phyloP scores from a whole-genome alignment of 2,329 filamentous ascomycete genomes.

The Tolypocladium ophioglossoides region DNA sequence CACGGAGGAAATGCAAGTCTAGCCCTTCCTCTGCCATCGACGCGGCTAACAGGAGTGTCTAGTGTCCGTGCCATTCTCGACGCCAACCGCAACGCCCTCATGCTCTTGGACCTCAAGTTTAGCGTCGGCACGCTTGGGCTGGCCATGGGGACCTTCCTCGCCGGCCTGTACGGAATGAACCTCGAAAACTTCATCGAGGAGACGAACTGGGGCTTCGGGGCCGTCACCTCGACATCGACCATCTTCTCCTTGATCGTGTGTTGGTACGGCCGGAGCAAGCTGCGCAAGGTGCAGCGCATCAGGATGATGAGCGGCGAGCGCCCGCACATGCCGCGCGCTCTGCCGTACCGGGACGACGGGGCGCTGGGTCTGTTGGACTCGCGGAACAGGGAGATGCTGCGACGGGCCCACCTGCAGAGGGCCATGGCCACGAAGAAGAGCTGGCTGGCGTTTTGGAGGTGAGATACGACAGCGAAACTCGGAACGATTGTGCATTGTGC shows the following conservation, averaged over 20 bases:
- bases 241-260: conserved; percentile 68
- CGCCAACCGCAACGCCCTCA: conserved; percentile 94
- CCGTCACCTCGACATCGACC: conserved; percentile 61
- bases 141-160: conserved; percentile 87
- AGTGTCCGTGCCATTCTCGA: conserved; percentile 95
- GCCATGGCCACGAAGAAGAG: conserved; percentile 22
- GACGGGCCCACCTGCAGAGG: conserved; percentile 41
- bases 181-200: conserved; percentile 98
- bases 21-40: too few species aligned
- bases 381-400: conserved; percentile 42
- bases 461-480: background rate
- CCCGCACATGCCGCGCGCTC: conserved; percentile 24
- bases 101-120: conserved; percentile 95
- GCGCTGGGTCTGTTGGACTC: conserved; percentile 41
- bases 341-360: conserved; percentile 36
- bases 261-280: conserved; percentile 71
- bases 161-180: conserved; percentile 99
- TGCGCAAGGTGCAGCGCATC: conserved; percentile 77
- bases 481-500: background rate
- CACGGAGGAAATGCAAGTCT: conserved; percentile 96
- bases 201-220: conserved; percentile 73
- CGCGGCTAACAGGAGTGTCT: conserved; percentile 11
- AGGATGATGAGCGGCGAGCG: conserved; percentile 58
- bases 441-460: conserved; percentile 10
- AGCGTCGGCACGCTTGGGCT: conserved; percentile 92